Conservation (phyloP, 2,329 filamentous ascomycete species). For the Exophiala spinifera region DNA sequence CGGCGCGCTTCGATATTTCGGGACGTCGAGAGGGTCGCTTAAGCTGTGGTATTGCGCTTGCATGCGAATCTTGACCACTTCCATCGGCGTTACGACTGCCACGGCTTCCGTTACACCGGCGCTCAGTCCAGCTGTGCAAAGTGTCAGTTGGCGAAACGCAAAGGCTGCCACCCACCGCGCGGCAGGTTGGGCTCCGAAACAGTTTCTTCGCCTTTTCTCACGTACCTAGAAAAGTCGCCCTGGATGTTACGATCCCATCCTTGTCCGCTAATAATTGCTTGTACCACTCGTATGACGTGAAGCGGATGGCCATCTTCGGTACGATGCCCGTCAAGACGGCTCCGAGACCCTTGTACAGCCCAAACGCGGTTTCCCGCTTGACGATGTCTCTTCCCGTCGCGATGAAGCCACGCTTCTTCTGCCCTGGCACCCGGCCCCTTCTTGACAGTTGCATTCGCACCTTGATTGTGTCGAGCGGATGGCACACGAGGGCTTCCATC, state of each 20-base stretch:
- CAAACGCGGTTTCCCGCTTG: constrained; percentile 82
- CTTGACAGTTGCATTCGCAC: constrained; percentile 98
- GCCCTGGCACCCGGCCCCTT: constrained; percentile 75
- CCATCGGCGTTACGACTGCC: constrained; percentile 95
- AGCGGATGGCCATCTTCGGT: constrained; percentile 98
- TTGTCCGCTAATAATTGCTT: constrained; percentile 75
- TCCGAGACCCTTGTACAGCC: constrained; percentile 96
- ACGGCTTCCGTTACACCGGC: constrained; percentile 97
- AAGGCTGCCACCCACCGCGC: too few species aligned
- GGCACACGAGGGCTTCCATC: constrained; percentile 97
- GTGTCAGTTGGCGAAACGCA: constrained; percentile 1
- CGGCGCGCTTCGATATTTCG: constrained; percentile 95
- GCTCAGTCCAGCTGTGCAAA: constrained; percentile 69
- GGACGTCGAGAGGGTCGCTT: constrained; percentile 91
- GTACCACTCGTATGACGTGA: constrained; percentile 95
- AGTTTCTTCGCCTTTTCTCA: constrained; percentile 20
- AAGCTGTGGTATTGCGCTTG: constrained; percentile 98
- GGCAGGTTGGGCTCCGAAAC: too few species aligned
- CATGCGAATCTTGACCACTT: constrained; percentile 97
- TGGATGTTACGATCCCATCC: constrained; percentile 65
- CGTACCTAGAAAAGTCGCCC: constrained; percentile 68
- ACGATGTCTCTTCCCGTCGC: constrained; percentile 83
- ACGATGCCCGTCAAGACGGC: constrained; percentile 95
- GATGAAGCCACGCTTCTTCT: constrained; percentile 81
- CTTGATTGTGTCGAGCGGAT: constrained; percentile 97